Conservation (phyloP, 495 filamentous ascomycete species). For the Neurospora cerealis region DNA sequence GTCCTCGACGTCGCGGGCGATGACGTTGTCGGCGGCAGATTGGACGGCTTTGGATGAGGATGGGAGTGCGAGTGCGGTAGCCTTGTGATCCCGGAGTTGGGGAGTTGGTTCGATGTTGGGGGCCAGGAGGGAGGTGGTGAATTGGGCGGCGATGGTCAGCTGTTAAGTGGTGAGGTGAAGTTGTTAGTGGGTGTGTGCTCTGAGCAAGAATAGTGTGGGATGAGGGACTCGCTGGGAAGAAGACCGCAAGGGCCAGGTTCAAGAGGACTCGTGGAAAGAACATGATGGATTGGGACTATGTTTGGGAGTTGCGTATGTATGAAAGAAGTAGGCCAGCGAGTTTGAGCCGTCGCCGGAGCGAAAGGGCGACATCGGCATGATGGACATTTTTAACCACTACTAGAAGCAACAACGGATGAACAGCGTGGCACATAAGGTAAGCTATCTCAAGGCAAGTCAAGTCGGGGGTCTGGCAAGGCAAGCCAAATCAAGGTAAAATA, state of each 20-base stretch:
- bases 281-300: neutral
- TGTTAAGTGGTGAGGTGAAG: neutral
- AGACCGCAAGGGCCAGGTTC: neutral
- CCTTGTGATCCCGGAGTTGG: neutral
- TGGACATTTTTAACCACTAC: no score
- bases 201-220: neutral
- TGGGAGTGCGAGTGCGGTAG: no score
- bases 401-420: no score
- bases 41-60: neutral
- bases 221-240: neutral
- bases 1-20: no score
- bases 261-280: neutral
- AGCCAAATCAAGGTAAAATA: no score
- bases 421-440: neutral
- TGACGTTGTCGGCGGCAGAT: no score
- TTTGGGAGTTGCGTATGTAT: neutral
- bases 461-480: no score
- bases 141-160: neutral
- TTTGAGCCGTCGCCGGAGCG: neutral
- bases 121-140: neutral
- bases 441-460: no score
- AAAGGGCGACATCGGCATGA: no score
- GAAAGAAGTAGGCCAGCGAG: neutral
- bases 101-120: neutral
- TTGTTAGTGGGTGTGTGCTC: neutral